Percentiles rank a stretch among this genome's conserved stretches.
phyloP scores from a whole-genome alignment of 148 eudicot genomes.

The Silene uniflora region DNA sequence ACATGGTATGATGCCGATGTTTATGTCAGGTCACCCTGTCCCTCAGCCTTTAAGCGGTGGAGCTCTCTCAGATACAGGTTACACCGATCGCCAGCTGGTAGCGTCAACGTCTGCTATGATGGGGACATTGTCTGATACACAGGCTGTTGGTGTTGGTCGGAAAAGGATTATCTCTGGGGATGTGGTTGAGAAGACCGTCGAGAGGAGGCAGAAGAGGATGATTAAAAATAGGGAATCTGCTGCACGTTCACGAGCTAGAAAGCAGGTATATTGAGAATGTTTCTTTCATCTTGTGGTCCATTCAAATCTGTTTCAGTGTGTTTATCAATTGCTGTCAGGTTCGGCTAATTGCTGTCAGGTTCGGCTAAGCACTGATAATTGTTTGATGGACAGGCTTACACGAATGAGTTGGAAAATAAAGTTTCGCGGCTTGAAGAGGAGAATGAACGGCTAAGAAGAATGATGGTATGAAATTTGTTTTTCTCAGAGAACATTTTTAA shows the following conservation, averaged over 20 bases:
- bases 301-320: background rate
- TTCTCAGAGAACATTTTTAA: background rate
- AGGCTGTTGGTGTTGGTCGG: conserved; percentile 67
- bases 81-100: conserved; percentile 52
- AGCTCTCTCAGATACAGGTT: conserved; percentile 43
- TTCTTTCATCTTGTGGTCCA: background rate
- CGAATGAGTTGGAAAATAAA: conserved; percentile 91
- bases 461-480: conserved; percentile 43
- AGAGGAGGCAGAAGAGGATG: conserved; percentile 97
- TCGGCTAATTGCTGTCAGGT: background rate
- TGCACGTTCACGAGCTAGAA: conserved; percentile 94
- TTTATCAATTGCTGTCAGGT: background rate
- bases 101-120: conserved; percentile 62
- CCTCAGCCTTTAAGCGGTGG: conserved; percentile 50
- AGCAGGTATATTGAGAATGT: conserved; percentile 50
- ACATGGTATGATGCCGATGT: conserved; percentile 48
- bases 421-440: conserved; percentile 89
- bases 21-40: conserved; percentile 57
- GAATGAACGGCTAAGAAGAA: conserved; percentile 71
- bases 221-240: conserved; percentile 97
- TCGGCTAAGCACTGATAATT: background rate
- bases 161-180: conserved; percentile 70
- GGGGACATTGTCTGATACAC: conserved; percentile 71
- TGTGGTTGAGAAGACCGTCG: conserved; percentile 78
- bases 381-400: conserved; percentile 69